Conservation (phyloP, 371 early-diverging fungal species). For the Sanchytrium tribonematis region DNA sequence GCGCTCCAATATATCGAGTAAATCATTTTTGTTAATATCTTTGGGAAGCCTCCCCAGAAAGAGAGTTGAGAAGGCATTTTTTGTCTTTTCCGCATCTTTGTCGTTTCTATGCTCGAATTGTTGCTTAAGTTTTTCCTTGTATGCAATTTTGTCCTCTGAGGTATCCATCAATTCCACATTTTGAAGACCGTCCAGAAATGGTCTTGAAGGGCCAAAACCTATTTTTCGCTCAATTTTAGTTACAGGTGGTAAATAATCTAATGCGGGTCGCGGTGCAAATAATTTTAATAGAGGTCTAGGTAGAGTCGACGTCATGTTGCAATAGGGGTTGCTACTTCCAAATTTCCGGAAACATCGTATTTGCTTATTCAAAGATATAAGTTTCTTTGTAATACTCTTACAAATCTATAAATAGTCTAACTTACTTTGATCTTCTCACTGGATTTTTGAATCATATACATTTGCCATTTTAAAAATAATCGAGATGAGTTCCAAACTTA, state of each 20-base stretch:
- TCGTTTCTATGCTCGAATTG: background rate
- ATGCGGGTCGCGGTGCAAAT: background rate
- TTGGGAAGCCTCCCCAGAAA: background rate
- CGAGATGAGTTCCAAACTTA: no score
- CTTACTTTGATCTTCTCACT: no score
- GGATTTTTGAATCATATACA: no score
- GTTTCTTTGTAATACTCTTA: no score
- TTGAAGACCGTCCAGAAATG: background rate
- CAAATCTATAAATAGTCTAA: no score
- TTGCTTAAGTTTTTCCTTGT: background rate
- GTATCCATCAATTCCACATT: background rate
- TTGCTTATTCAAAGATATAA: no score
- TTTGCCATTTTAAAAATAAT: no score
- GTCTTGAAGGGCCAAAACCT: background rate
- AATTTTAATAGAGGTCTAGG: background rate
- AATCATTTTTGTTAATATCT: background rate
- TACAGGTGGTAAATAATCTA: background rate
- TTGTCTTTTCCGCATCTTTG: background rate
- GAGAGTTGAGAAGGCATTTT: background rate
- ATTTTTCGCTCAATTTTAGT: background rate
- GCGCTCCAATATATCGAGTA: background rate
- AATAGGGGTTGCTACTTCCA: no score
- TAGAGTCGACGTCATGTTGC: background rate
- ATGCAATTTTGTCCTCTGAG: background rate
- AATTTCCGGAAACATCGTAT: no score